These are phyloP conservation scores for Casuarina equisetifolia DNA, from an alignment of 306 rosid species.

Conservation along the genomic window DNA sequence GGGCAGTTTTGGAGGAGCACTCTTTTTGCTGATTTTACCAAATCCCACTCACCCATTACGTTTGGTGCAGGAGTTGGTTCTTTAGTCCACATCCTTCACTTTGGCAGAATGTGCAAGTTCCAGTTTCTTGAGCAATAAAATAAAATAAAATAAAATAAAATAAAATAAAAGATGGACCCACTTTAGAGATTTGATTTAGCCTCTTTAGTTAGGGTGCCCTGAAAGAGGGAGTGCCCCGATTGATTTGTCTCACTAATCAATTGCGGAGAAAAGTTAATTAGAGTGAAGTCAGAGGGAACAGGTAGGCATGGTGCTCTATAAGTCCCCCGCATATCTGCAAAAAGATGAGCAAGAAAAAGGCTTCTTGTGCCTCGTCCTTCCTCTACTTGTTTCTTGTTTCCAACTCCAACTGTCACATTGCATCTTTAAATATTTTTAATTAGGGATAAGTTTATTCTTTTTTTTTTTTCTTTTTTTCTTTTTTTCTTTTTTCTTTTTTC, in stretches of 20 bases:
- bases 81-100: background rate
- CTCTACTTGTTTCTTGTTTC: conserved; percentile 43
- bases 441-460: no score
- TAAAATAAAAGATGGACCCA: conserved; percentile 23
- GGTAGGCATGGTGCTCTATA: conserved; percentile 66
- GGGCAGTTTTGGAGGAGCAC: background rate
- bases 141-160: background rate
- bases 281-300: conserved; percentile 38
- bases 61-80: background rate
- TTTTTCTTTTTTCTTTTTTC: no score
- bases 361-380: conserved; percentile 48
- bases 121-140: background rate
- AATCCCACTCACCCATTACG: background rate
- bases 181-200: conserved; percentile 19
- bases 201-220: conserved; percentile 13
- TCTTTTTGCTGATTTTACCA: background rate
- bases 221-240: conserved; percentile 32
- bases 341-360: conserved; percentile 54
- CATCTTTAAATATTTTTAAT: background rate
- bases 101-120: background rate
- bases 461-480: no score
- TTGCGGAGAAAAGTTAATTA: conserved; percentile 34
- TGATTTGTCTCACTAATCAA: conserved; percentile 38
- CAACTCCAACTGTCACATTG: conserved; percentile 30
- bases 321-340: conserved; percentile 69